A percentile compares a stretch with the other conserved stretches of the same genome.
Conservation (phyloP, 1,284 basidiomycete genomes). For the Phylloboletellus chloephorus region DNA sequence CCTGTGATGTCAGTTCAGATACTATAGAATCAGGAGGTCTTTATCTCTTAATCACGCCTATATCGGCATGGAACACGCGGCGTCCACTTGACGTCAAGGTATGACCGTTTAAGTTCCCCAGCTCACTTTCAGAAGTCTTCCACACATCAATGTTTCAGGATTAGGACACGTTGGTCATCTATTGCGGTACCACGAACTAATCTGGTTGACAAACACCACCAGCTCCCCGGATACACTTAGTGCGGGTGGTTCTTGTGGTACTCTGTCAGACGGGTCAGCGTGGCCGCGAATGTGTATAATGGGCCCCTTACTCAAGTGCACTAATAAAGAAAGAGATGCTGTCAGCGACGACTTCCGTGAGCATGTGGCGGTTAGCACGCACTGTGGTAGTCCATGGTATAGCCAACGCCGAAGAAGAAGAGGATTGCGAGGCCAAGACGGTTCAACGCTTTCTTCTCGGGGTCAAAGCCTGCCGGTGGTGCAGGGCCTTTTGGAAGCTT, state of each 20-base stretch:
- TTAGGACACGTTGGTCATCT: slow-evolving; percentile 19
- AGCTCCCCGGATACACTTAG: slow-evolving; percentile 32
- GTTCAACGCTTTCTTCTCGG: slow-evolving; percentile 84
- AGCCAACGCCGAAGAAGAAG: slow-evolving; percentile 77
- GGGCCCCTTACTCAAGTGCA: slow-evolving; percentile 68
- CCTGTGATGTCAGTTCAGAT: slow-evolving; percentile 4
- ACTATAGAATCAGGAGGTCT: not conserved
- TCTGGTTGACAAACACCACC: slow-evolving; percentile 7
- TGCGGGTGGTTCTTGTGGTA: slow-evolving; percentile 87
- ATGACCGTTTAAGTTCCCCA: not conserved
- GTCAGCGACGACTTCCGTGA: slow-evolving; percentile 5
- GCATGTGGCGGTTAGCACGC: slow-evolving; percentile 35
- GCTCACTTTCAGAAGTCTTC: slow-evolving; percentile 8
- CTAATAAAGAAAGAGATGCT: slow-evolving; percentile 34
- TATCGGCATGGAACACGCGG: not conserved
- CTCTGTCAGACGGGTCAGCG: slow-evolving; percentile 43
- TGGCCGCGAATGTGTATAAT: slow-evolving; percentile 5
- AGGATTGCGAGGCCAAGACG: slow-evolving; percentile 68
- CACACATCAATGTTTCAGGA: slow-evolving; percentile 7
- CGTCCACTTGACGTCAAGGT: not conserved
- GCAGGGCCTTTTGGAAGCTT: slow-evolving; percentile 81
- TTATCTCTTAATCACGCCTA: not conserved
- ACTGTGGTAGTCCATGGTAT: slow-evolving; percentile 91
- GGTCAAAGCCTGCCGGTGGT: slow-evolving; percentile 56
- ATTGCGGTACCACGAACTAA: slow-evolving; percentile 25